Evolutionary conservation across 202 grass and related monocot genomes (phyloP), one percentile per base, ranked within the genome.

Genomic region (Panicum virgatum): DNA sequence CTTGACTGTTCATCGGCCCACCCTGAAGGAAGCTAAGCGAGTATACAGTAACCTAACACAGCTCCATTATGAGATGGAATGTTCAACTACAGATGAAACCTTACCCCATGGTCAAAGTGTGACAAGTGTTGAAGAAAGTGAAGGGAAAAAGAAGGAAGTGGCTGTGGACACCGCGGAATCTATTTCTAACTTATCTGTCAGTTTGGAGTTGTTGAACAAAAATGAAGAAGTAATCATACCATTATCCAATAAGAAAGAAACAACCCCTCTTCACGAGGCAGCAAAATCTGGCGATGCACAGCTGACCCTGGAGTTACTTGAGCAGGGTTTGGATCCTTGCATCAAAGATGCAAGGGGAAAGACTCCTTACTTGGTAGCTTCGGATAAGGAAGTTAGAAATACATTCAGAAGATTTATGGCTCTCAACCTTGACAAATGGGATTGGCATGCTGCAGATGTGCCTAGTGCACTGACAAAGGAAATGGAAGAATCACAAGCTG

Each of bases 321-420:
- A 96, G 71, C 88, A 95, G 81, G 96, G 92, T 63, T 80, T 96
- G 79, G 69, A 98, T 93, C 96, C 96, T 62, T 90, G 90, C 73
- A 80, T 85, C 62, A 98, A 83, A 80, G 96, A 96, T 86, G 85
- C 67, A 75, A 90, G 92, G 71, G 92, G 96, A 83, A 92, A 92
- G 76, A 95, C 92, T 52, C 86, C 96, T 53, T 98, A 96, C 48
- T 63, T 86, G 85, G 39, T 93, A 64, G 92, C 96, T 74, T 78
- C 76, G 27, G 96, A 98, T 66, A 98, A 98, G 78, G 96, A 98
- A 84, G 87, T 96, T 54, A 89, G 96, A 59, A 93, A 98, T 78
- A 93, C 84, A 67, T 98, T 96, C 72, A 95, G 96, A 91, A 95
- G 90, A 89, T 98, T 95, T 82, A 98, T 98, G 96, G 96, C 92